These are phyloP conservation scores for Middelhovenomyces tepae DNA, from an alignment of 805 yeast genomes.

Conservation along the genomic window DNA sequence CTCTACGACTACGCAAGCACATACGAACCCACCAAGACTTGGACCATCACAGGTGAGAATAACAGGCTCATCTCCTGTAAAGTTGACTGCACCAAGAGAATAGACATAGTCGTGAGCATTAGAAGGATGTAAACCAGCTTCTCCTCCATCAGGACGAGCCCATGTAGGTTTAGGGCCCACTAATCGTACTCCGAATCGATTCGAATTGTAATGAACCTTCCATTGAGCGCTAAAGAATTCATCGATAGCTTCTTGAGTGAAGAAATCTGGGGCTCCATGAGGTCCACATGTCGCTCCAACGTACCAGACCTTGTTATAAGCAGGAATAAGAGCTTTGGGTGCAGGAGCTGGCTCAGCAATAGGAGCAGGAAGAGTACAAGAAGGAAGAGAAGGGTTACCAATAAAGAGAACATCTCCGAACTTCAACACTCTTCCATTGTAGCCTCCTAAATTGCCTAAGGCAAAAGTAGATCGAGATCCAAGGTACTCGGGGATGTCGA, in stretches of 20 bases:
- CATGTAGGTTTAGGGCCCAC: constrained; percentile 84
- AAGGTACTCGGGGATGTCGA: constrained; percentile 87
- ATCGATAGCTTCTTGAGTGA: constrained; percentile 60
- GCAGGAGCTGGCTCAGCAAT: constrained; percentile 50
- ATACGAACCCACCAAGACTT: constrained; percentile 93
- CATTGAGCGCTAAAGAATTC: constrained; percentile 72
- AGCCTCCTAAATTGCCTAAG: constrained; percentile 83
- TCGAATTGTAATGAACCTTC: constrained; percentile 96
- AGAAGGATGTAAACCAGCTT: constrained; percentile 97
- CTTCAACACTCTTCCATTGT: constrained; percentile 85
- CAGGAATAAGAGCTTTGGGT: constrained; percentile 49
- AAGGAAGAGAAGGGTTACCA: constrained; percentile 63
- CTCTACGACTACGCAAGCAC: constrained; percentile 91
- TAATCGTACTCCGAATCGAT: constrained; percentile 90
- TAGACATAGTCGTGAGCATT: constrained; percentile 97
- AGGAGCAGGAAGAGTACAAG: constrained; percentile 68
- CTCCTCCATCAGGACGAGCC: constrained; percentile 97
- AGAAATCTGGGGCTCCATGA: constrained; percentile 95
- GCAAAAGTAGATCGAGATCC: constrained; percentile 98
- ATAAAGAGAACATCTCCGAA: constrained; percentile 86
- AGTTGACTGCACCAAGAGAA: constrained; percentile 92
- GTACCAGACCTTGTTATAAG: constrained; percentile 46
- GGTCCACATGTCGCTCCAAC: constrained; percentile 97
- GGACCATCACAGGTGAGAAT: constrained; percentile 97
- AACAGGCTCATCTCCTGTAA: constrained; percentile 98